phyloP scores from a whole-genome alignment of 306 rosid genomes.

The Leucaena leucocephala region DNA sequence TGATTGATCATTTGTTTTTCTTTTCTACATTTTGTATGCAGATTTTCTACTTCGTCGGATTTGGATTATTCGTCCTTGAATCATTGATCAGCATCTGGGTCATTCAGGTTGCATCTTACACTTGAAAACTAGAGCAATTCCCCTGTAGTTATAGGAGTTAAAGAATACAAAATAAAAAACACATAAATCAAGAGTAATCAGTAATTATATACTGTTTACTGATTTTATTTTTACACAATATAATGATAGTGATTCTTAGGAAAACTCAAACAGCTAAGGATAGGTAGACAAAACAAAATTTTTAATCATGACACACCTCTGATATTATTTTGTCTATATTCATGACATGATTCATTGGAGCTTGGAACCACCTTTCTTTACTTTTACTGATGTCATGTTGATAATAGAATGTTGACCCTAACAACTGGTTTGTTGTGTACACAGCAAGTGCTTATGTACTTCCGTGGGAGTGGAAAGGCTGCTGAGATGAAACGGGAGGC shows the following conservation, averaged over 20 bases:
- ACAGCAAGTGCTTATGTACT: conserved; percentile 97
- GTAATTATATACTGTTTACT: neutral
- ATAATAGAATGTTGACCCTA: neutral
- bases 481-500: conserved; percentile 78
- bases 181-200: too few species aligned
- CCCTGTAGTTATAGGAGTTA: neutral
- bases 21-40: conserved; percentile 35
- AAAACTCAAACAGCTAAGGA: neutral
- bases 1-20: neutral
- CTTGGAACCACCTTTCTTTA: too few species aligned
- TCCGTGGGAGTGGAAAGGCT: conserved; percentile 92
- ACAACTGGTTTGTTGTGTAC: conserved; percentile 9
- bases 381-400: neutral
- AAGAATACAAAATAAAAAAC: too few species aligned
- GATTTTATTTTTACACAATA: too few species aligned
- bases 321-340: too few species aligned
- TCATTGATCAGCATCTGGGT: conserved; percentile 83
- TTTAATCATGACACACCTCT: too few species aligned
- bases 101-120: conserved; percentile 64
- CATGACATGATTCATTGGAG: too few species aligned
- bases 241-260: neutral
- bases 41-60: conserved; percentile 95
- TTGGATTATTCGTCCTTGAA: conserved; percentile 80
- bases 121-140: neutral
- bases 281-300: neutral